Base-by-base conservation (phyloP, 495 filamentous ascomycete genomes). In the Articulospora tetracladia region DNA sequence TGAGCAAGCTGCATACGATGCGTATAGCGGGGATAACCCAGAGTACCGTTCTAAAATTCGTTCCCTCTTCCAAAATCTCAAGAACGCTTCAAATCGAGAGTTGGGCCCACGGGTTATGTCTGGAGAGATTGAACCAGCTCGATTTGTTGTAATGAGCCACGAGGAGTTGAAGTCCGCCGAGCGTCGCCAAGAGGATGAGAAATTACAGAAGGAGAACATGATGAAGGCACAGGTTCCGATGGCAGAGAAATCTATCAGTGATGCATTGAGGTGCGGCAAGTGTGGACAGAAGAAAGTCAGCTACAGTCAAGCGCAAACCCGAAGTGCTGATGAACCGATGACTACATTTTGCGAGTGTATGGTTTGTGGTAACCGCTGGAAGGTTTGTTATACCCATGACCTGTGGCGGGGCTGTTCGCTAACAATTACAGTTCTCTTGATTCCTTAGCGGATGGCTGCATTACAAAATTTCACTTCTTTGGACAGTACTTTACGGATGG, bases 231-330 rank as follows among this genome's bases (percentile, higher is more conserved):
- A 96, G 82, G 92, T 95, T 23, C 89, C 93, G 53, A 89, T 92
- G 74, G 89, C 83, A 1, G 90, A 96, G 71, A 92, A 89, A 74
- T 90, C 84, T 68, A 91, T 97, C 73, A 92, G 86, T 68, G 90
- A 89, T 60, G 86, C 83, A 41, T 79, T 98, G 62, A 86, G 88
- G 74, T 98, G 94, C 74, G 83, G 91, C 59, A 90, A 90, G 75
- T 98, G 94, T 71, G 84, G 85, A 41, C 83, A 96, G 80, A 92
- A 89, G 77, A 94, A 90, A 78, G 94, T 98, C 68, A 88, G 86
- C 64, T 98, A 98, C 71, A 92, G 83, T 30, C 94, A 97, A 75
- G 94, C 95, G 26, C 95, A 98, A 77, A 98, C 94, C 4, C 85
- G 95, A 63, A 88, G 84, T 74, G 94, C 94, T 48, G 94, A 98